These are phyloP conservation scores for Spathaspora arborariae DNA, from an alignment of 805 yeast genomes.

Conservation along the genomic window DNA sequence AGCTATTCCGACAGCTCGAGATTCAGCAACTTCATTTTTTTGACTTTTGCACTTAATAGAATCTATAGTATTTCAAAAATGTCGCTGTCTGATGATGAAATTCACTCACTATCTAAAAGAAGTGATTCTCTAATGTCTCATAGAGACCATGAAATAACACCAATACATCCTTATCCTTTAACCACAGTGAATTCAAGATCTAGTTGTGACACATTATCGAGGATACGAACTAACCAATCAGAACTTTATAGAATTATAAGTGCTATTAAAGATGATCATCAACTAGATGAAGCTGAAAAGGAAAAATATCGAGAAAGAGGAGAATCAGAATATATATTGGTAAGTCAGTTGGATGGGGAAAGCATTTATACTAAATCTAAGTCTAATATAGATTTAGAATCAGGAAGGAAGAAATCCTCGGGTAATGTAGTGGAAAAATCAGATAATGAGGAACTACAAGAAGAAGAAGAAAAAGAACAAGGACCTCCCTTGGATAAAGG, in stretches of 20 bases:
- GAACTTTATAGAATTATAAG: conserved; percentile 15
- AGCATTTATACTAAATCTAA: conserved; percentile 4
- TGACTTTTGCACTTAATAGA: no score
- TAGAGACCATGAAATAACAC: neutral
- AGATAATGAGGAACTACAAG: neutral
- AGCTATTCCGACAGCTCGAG: no score
- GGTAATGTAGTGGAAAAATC: neutral
- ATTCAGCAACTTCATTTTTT: no score
- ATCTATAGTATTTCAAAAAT: no score
- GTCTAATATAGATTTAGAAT: conserved; percentile 5
- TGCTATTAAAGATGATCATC: conserved; percentile 20
- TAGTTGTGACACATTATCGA: neutral
- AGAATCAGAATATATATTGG: conserved; percentile 14
- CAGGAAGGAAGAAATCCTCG: conserved; percentile 1
- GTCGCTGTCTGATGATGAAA: neutral
- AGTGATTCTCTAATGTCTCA: neutral
- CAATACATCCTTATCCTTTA: neutral
- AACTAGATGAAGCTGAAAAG: conserved; percentile 13
- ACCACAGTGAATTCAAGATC: neutral
- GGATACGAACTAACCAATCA: conserved; percentile 11
- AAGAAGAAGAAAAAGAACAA: conserved; percentile 3
- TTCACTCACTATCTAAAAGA: neutral
- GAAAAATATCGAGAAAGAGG: conserved; percentile 10
- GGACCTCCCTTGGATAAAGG: conserved; percentile 42
- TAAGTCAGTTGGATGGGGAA: conserved; percentile 15